Evolutionary conservation across 106 monocot species (phyloP), one percentile per base, ranked within the genome.

Genomic region (Alisma plantagoaquatica): DNA sequence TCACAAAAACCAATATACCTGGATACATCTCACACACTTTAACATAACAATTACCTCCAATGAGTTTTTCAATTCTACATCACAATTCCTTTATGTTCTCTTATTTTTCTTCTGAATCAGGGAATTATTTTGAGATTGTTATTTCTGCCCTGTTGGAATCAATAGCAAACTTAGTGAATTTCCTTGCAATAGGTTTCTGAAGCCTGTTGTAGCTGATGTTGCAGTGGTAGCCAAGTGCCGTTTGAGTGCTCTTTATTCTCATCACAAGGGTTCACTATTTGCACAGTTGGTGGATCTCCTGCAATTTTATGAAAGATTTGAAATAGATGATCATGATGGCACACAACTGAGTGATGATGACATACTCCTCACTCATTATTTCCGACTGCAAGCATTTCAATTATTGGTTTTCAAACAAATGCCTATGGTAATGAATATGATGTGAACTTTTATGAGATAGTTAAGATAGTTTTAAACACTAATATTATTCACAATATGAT

Each of bases 231-330:
- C 98, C 32, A 99, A 99, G 66, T 99, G 90, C 31, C 98, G 83
- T 64, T 67, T 99, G 32, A 86, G 85, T 79, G 54, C 69, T 29
- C 77, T 99, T 48, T 99, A 90, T 74, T 70, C 68, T 46, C 86
- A 99, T 74, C 82, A 82, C 54, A 99, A 90, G 64, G 98, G 98
- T 6, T 63, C 82, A 5, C 89, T 99, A 63, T 99, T 99, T 68
- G 72, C 98, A 31, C 98, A 99, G 48, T 59, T 99, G 43, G 90
- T 99, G 25, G 98, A 99, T 54, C 73, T 99, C 67, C 71, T 99
- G 16, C 98, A 91, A 43, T 99, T 99, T 56, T 99, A 99, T 63
- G 90, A 90, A 77, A 79, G 85, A 23, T 99, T 99, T 78, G 98
- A 99, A 65, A 99, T 99, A 51, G 79, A 99, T 70, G 98, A 99